A percentile compares a stretch with the other conserved stretches of the same genome.
phyloP scores from a whole-genome alignment of 805 yeast species.

The Lipomyces orientalis region DNA sequence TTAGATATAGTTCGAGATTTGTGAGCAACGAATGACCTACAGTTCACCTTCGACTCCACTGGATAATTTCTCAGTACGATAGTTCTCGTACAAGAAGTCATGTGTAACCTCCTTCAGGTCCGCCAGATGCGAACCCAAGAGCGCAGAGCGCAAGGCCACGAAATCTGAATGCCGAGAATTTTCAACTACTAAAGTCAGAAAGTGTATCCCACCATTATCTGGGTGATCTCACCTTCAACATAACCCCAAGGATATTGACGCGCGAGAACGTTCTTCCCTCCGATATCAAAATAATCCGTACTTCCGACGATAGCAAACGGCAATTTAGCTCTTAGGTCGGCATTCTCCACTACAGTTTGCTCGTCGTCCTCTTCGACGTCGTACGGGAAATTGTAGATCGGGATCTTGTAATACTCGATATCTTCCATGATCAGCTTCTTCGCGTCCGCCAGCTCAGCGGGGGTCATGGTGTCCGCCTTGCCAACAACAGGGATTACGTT shows the following conservation, averaged over 20 bases:
- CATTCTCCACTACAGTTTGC: slow-evolving; percentile 45
- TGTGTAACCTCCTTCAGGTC: slow-evolving; percentile 83
- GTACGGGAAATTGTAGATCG: slow-evolving; percentile 74
- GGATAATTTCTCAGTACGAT: slow-evolving; percentile 77
- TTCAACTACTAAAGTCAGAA: slow-evolving; percentile 41
- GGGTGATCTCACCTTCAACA: slow-evolving; percentile 51
- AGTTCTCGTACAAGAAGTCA: slow-evolving; percentile 74
- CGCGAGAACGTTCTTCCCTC: slow-evolving; percentile 52
- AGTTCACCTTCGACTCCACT: slow-evolving; percentile 32
- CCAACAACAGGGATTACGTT: slow-evolving; percentile 84
- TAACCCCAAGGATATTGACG: slow-evolving; percentile 73
- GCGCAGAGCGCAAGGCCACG: slow-evolving; percentile 62
- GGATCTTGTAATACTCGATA: slow-evolving; percentile 62
- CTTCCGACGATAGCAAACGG: slow-evolving; percentile 72
- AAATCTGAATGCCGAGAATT: slow-evolving; percentile 49
- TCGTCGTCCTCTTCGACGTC: slow-evolving; percentile 63
- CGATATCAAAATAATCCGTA: slow-evolving; percentile 47
- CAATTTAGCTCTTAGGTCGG: slow-evolving; percentile 52
- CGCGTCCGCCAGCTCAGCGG: slow-evolving; percentile 60
- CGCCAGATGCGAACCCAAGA: slow-evolving; percentile 82
- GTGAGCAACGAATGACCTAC: slow-evolving; percentile 8
- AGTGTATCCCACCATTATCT: background rate
- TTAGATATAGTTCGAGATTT: slow-evolving; percentile 9
- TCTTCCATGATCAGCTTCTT: slow-evolving; percentile 63
- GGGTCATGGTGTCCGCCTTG: slow-evolving; percentile 79